These are phyloP conservation scores for Tagetes patula DNA, from an alignment of 129 eudicot genomes.

Conservation along the genomic window DNA sequence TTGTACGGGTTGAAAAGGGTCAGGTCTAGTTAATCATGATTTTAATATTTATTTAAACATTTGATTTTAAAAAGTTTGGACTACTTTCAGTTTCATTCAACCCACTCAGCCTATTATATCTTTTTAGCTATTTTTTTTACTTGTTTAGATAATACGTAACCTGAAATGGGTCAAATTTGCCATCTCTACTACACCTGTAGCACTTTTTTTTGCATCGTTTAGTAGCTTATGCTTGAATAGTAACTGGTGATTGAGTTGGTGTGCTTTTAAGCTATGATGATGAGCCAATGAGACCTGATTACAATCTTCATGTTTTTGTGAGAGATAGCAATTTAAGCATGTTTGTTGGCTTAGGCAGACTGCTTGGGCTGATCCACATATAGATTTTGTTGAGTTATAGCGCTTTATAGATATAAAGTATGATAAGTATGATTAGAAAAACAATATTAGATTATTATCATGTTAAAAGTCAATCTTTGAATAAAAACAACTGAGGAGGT, in stretches of 20 bases:
- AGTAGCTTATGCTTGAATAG: slow-evolving; percentile 11
- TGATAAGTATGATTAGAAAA: not conserved
- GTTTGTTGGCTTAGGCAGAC: not conserved
- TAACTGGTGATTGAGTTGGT: not conserved
- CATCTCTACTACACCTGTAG: not conserved
- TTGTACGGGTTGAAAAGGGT: slow-evolving; percentile 4
- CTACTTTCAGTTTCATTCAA: not conserved
- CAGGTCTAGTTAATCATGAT: not conserved
- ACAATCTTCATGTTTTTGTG: not conserved
- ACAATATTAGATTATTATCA: not conserved
- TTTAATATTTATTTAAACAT: not conserved
- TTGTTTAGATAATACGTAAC: not conserved
- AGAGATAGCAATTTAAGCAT: not conserved
- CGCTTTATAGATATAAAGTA: not conserved
- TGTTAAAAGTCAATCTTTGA: not conserved
- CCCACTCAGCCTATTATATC: not conserved
- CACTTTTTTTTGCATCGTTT: not conserved
- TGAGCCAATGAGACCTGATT: not conserved
- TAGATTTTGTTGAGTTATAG: not conserved
- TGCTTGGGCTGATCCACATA: not conserved
- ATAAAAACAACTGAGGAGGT: not conserved
- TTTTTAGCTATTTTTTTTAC: not conserved
- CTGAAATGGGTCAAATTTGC: not conserved
- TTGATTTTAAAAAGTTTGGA: too few species aligned
- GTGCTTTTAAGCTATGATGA: not conserved